Conservation (phyloP, 2,329 filamentous ascomycete genomes). For the Alternaria conjuncta region DNA sequence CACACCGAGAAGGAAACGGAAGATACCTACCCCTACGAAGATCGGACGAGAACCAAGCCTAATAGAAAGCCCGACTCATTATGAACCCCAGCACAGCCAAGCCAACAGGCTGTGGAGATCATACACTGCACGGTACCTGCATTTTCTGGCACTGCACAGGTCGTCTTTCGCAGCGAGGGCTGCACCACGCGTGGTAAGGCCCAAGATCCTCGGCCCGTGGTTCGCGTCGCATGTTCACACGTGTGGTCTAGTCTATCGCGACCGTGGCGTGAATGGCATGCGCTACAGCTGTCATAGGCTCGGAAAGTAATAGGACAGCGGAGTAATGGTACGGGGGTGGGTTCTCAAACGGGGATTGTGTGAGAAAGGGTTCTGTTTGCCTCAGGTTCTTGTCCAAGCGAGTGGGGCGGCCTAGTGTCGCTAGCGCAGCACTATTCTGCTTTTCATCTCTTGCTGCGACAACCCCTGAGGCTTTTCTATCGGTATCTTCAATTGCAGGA, state of each 20-base stretch:
- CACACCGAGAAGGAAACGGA: background rate
- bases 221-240: background rate
- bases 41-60: background rate
- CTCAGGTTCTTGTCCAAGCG: background rate
- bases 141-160: background rate
- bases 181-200: background rate
- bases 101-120: background rate
- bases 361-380: background rate
- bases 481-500: background rate
- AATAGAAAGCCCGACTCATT: background rate
- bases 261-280: background rate
- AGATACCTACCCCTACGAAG: constrained; percentile 1
- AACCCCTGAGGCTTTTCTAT: background rate
- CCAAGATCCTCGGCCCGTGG: background rate
- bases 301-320: background rate
- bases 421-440: background rate
- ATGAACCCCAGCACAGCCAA: background rate
- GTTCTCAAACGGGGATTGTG: background rate
- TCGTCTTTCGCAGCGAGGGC: background rate
- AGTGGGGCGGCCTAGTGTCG: background rate
- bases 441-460: background rate
- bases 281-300: constrained; percentile 4
- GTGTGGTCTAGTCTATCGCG: background rate
- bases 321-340: background rate
- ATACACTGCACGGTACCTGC: background rate